These are phyloP conservation scores for Coniochaeta sp. DNA, from an alignment of 2,329 filamentous ascomycete genomes.

Conservation along the genomic window DNA sequence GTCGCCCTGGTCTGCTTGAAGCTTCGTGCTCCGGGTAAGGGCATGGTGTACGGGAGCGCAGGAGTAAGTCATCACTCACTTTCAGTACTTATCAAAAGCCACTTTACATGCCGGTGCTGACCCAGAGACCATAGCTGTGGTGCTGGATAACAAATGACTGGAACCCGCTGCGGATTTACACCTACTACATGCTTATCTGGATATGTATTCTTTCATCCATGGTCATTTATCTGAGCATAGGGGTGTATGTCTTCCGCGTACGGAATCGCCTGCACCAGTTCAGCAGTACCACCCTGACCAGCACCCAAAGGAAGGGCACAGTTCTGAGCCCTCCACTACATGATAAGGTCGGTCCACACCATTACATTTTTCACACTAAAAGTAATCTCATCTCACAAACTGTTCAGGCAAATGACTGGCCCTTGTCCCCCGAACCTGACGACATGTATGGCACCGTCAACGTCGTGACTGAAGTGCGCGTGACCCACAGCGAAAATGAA, in stretches of 20 bases:
- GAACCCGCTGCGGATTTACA: slow-evolving; percentile 8
- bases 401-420: slow-evolving; percentile 5
- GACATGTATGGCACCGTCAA: background rate
- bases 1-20: slow-evolving; percentile 7
- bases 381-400: background rate
- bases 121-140: slow-evolving; percentile 4
- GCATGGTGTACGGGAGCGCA: slow-evolving; percentile 6
- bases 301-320: background rate
- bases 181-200: slow-evolving; percentile 10
- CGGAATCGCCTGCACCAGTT: slow-evolving; percentile 2
- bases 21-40: slow-evolving; percentile 3
- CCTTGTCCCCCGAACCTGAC: background rate
- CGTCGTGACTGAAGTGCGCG: background rate
- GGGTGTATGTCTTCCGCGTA: slow-evolving; percentile 5
- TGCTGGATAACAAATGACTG: slow-evolving; percentile 9
- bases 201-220: slow-evolving; percentile 9
- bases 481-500: background rate
- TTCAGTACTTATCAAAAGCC: too few relatives aligned
- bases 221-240: slow-evolving; percentile 9
- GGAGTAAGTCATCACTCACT: slow-evolving; percentile 4
- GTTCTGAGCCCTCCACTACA: background rate
- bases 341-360: background rate
- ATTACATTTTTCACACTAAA: background rate
- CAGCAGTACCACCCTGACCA: background rate
- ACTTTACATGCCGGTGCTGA: background rate